Percentiles rank a stretch among this genome's conserved stretches.
Evolutionary conservation across 495 filamentous ascomycete genomes (phyloP).

Genomic region (Penicillium samsonianum): DNA sequence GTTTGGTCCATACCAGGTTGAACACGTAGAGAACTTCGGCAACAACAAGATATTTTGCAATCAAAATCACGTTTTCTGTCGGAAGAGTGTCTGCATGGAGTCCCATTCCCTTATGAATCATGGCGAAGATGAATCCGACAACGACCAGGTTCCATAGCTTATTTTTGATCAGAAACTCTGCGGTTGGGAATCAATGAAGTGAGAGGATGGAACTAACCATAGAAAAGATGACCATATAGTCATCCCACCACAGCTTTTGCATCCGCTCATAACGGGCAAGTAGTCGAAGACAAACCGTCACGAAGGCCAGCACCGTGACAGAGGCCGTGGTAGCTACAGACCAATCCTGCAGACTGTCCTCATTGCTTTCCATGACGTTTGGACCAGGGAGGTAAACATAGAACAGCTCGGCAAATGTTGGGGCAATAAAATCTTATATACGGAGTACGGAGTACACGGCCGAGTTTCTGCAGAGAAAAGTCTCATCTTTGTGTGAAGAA

Average conservation of each 20-base stretch:
- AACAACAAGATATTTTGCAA: slow-evolving; percentile 39
- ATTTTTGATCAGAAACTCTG: background rate
- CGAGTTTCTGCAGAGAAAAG: background rate
- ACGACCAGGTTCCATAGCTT: background rate
- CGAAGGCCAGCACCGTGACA: slow-evolving; percentile 34
- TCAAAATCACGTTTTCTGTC: slow-evolving; percentile 17
- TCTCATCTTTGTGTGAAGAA: background rate
- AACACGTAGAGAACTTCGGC: slow-evolving; percentile 44
- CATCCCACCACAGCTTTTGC: slow-evolving; percentile 43
- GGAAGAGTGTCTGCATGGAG: background rate
- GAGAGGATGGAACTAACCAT: slow-evolving; percentile 32
- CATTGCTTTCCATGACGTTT: background rate
- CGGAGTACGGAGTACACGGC: background rate
- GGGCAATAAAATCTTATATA: background rate
- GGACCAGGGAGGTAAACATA: background rate
- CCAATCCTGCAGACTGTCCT: slow-evolving; percentile 34
- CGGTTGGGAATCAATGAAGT: background rate
- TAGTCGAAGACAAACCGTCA: slow-evolving; percentile 36
- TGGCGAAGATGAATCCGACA: background rate
- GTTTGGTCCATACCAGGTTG: slow-evolving; percentile 40
- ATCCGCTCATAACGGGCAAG: slow-evolving; percentile 32
- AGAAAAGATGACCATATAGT: slow-evolving; percentile 40
- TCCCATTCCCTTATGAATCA: background rate
- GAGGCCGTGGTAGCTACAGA: slow-evolving; percentile 33
- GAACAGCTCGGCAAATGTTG: background rate